Evolutionary conservation across 768 basidiomycete species (phyloP).

Genomic region (Mycena rosella): DNA sequence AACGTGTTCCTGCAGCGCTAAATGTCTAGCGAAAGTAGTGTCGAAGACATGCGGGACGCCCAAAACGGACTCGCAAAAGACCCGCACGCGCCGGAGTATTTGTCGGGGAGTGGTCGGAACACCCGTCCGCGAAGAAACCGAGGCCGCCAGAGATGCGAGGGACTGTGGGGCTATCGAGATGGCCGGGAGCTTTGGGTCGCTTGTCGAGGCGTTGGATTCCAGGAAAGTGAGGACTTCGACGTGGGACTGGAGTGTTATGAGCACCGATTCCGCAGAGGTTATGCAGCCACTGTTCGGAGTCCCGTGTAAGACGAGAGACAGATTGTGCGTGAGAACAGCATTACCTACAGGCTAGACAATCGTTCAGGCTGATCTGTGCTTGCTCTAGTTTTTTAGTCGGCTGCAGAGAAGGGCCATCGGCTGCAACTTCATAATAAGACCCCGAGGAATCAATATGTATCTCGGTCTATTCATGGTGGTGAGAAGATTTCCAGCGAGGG

Average conservation of each 20-base stretch:
- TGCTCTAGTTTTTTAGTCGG: conserved; percentile 79
- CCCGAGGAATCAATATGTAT: conserved; percentile 90
- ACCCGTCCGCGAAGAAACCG: conserved; percentile 61
- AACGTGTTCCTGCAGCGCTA: conserved; percentile 86
- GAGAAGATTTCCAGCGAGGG: background rate
- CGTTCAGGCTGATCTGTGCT: conserved; percentile 96
- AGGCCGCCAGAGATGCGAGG: conserved; percentile 84
- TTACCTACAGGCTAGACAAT: conserved; percentile 98
- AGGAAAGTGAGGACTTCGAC: conserved; percentile 90
- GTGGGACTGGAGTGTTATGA: conserved; percentile 97
- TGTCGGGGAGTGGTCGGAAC: conserved; percentile 62
- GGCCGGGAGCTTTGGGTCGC: conserved; percentile 69
- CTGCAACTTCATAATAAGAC: conserved; percentile 87
- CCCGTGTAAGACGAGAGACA: background rate
- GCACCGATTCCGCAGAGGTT: conserved; percentile 96
- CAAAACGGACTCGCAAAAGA: conserved; percentile 75
- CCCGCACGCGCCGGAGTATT: conserved; percentile 77
- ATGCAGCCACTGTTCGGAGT: conserved; percentile 85
- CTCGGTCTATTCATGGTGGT: conserved; percentile 77
- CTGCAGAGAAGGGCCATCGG: conserved; percentile 38
- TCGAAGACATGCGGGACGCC: conserved; percentile 91
- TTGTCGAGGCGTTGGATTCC: conserved; percentile 61
- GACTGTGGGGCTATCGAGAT: conserved; percentile 93
- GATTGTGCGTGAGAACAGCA: conserved; percentile 41
- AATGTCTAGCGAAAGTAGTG: conserved; percentile 93